Conservation (phyloP, 108 stramenopile species). For the Tribonema minus region DNA sequence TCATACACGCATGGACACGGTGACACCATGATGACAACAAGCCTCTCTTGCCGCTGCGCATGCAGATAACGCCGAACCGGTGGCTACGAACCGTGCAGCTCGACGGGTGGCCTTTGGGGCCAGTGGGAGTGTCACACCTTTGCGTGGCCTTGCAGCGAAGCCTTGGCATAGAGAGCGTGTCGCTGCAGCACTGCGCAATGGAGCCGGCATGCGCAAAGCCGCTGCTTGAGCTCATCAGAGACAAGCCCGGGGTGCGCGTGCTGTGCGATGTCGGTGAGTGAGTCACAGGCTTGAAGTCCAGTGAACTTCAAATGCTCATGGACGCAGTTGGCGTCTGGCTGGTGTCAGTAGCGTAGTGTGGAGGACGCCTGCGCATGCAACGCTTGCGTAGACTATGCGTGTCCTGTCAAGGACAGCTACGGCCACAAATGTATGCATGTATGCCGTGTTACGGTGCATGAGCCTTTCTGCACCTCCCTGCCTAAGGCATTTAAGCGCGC, state of each 20-base stretch:
- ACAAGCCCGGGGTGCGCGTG: slow-evolving; percentile 9
- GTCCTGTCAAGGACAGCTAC: neutral
- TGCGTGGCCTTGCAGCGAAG: neutral
- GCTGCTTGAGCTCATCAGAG: neutral
- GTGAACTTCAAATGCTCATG: too few species aligned
- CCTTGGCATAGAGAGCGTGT: neutral
- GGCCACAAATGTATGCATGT: neutral
- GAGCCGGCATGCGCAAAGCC: neutral
- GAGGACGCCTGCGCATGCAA: neutral
- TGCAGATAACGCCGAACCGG: neutral
- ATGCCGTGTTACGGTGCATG: too few species aligned
- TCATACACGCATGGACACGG: too few species aligned
- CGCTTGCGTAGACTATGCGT: neutral
- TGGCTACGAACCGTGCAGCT: slow-evolving; percentile 1
- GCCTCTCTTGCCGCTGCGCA: neutral
- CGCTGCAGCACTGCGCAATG: neutral
- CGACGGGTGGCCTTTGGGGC: neutral
- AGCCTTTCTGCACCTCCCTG: too few species aligned
- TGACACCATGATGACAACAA: neutral
- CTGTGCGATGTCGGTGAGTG: neutral
- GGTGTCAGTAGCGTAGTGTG: neutral
- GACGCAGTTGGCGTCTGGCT: too few species aligned
- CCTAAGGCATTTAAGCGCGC: too few species aligned
- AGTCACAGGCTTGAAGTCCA: neutral
- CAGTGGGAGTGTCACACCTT: neutral